These are phyloP conservation scores for Eucalyptus rudis DNA, from an alignment of 345 rosid genomes.

Conservation along the genomic window DNA sequence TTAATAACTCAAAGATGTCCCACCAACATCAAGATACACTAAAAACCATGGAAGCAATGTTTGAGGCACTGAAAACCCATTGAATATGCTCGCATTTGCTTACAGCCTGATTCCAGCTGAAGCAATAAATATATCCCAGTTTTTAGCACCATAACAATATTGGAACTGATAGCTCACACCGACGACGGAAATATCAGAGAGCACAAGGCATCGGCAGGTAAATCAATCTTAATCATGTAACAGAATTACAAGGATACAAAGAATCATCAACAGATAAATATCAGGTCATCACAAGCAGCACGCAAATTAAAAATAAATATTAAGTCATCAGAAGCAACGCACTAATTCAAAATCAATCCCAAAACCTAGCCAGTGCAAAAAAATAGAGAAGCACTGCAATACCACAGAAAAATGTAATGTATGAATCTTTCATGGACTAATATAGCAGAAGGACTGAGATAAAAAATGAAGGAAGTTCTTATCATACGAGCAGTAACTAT, in stretches of 20 bases:
- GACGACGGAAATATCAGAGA: background rate
- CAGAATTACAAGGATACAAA: background rate
- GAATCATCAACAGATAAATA: background rate
- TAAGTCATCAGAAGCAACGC: background rate
- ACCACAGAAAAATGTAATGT: background rate
- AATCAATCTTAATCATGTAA: background rate
- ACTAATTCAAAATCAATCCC: background rate
- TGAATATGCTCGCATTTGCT: background rate
- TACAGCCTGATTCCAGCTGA: background rate
- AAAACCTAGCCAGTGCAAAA: background rate
- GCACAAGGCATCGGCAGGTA: background rate
- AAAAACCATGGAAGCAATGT: background rate
- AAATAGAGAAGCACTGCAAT: background rate
- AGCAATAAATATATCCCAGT: background rate
- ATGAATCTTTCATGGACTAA: background rate
- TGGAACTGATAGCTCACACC: background rate
- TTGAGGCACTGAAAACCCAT: background rate
- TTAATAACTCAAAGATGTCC: background rate
- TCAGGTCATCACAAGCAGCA: background rate
- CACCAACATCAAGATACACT: background rate
- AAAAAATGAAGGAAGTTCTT: background rate
- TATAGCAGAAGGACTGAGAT: background rate
- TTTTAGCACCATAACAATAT: background rate
- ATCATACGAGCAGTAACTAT: background rate
- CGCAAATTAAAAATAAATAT: background rate